Evolutionary conservation across 495 filamentous ascomycete genomes (phyloP), one percentile per base, ranked within the genome.

Genomic region (Oidiodendron maius): DNA sequence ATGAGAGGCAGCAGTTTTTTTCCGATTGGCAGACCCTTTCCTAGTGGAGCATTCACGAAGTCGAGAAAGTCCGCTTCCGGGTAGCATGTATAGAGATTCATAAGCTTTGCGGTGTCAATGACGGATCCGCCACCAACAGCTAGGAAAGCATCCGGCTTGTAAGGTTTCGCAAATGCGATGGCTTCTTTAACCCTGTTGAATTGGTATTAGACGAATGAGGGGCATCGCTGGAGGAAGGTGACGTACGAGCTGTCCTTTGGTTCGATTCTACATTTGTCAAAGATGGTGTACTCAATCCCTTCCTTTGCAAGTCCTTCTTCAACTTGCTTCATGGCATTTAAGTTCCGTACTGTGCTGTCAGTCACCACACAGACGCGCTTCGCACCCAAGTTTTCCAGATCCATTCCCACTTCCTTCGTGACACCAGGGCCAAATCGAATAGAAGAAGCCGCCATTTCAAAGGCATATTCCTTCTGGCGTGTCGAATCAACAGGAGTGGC

Each of bases 331-430:
- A 97, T 91, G 16, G 89, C 90, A 62, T 86, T 75, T 47, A 98
- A 70, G 59, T 84, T 79, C 55, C 72, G 66, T 8, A 98, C 87
- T 28, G 76, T 95, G 39, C 64, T 61, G 61, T 98, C 93, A 40
- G 93, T 97, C 16, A 98, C 89, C 18, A 98, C 82, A 60, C 87
- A 86, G 28, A 98, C 91, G 24, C 81, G 80, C 68, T 87, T 87
- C 2, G 83, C 78, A 13, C 84, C 83, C 77, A 98, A 79, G 62
- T 97, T 98, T 66, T 78, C 78, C 57, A 98, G 83, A 65, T 98
- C 93, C 93, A 98, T 98, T 51, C 93, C 93, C n/a, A 97, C 90
- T 67, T 98, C 93, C 63, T 86, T 83, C 12, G 93, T 98, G n/a
- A 81, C 83, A 3, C 93, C 93, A 0, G 87, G 86, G 0, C 93